Base-by-base conservation (phyloP, 345 rosid species). In the Toxicodendron radicans region DNA sequence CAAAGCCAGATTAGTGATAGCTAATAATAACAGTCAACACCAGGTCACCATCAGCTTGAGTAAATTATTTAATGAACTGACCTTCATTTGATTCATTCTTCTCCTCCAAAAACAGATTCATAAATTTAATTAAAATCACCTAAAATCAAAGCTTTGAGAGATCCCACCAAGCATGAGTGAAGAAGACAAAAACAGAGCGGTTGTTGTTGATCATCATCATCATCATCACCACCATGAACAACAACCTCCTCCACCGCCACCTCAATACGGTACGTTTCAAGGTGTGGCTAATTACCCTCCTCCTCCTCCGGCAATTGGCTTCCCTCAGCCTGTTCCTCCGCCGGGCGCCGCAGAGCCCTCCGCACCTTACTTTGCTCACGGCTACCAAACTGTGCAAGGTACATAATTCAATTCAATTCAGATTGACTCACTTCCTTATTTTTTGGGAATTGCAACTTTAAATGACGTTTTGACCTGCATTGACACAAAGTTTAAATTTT, bases 251-350 rank as follows among this genome's bases (percentile, higher is more conserved):
- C 71, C 18, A 2, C 63, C 70, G 9, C 81, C 21, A 2, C 76
- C 68, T 17, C 98, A 88, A 20, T 95, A 95, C 80, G 99, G 98
- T 9, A 95, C 99, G 7, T 95, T 95, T 84, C 98, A 92, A 83
- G 99, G 99, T 57, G 97, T 91, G 45, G 91, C 97, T 66, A 92
- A 88, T 78, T 95, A 85, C 74, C 97, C 97, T 7, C 91, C 93
- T 23, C 88, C 91, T 57, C 82, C 59, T 7, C 87, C 93, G n/a
- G 90, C 79, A 46, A 79, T 87, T 38, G 99, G 96, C 2, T 91
- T 93, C 74, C 97, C 99, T 78, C 96, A 91, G 79, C 99, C 98
- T 3, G 83, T 78, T 2, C 83, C 97, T 0, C 97, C 97, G 0
- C 89, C 96, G 46, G 97, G 99, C 3, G 80, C 70, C 54, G 58